Percentiles rank a stretch among this genome's conserved stretches.
Conservation (phyloP, 2,329 filamentous ascomycete genomes). For the Calonectria hawksworthii region DNA sequence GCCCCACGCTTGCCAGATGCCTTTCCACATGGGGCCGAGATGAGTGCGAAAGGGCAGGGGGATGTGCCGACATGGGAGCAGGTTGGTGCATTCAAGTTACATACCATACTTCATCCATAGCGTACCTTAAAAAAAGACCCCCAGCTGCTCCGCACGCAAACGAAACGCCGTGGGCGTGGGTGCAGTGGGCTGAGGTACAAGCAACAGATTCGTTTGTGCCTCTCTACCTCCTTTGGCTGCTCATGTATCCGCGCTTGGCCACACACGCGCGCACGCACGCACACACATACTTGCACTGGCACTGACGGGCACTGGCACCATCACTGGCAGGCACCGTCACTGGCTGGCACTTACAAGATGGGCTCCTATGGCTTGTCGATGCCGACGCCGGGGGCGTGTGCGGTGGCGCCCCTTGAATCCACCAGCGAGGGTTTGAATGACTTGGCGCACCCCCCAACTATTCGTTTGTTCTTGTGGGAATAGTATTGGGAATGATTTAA, state of each 20-base stretch:
- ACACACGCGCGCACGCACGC: not conserved
- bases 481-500: conserved; percentile 34
- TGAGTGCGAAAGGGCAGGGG: conserved; percentile 21
- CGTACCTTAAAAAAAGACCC: not conserved
- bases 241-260: not conserved
- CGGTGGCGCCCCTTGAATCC: conserved; percentile 28
- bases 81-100: not conserved
- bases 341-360: not conserved
- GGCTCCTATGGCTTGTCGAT: not conserved
- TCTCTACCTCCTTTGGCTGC: not conserved
- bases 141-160: conserved; percentile 2
- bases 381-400: not conserved
- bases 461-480: conserved; percentile 33
- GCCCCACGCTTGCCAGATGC: conserved; percentile 35
- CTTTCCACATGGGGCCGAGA: conserved; percentile 40
- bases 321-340: not conserved
- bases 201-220: not conserved
- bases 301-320: not conserved
- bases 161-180: conserved; percentile 12
- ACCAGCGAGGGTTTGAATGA: conserved; percentile 3
- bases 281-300: not conserved
- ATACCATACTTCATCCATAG: not conserved
- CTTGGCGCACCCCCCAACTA: conserved; percentile 37
- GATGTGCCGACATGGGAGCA: conserved; percentile 22
- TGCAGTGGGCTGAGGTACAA: not conserved